Evolutionary conservation across 768 basidiomycete genomes (phyloP).

Genomic region (Arthromyces matolae): DNA sequence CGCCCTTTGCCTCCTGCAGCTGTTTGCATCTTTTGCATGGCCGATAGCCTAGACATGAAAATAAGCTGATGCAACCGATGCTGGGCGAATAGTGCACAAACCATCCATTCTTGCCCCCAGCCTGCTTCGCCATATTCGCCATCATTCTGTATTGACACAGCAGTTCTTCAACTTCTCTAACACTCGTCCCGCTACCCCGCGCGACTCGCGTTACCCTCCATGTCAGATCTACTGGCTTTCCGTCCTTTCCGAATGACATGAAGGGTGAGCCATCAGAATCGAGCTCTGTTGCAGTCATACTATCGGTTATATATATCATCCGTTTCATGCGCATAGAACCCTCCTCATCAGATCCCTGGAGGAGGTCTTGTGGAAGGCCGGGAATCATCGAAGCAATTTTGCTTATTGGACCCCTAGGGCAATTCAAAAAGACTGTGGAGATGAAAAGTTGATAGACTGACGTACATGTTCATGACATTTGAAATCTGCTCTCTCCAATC

Average conservation of each 20-base stretch:
- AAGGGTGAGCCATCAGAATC: conserved; percentile 94
- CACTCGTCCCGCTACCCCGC: conserved; percentile 88
- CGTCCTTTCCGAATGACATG: conserved; percentile 79
- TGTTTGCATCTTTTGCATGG: conserved; percentile 91
- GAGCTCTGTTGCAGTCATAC: conserved; percentile 90
- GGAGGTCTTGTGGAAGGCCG: conserved; percentile 85
- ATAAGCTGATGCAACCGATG: neutral
- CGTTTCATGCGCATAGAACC: conserved; percentile 88
- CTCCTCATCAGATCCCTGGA: conserved; percentile 93
- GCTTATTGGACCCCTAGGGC: conserved; percentile 88
- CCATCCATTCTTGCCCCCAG: conserved; percentile 97
- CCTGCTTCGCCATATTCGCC: conserved; percentile 98
- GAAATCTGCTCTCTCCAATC: conserved; percentile 98
- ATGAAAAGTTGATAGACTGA: conserved; percentile 12
- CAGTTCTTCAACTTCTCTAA: conserved; percentile 96
- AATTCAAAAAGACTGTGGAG: conserved; percentile 6
- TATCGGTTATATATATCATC: conserved; percentile 98
- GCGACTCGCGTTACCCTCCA: conserved; percentile 91
- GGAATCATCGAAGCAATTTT: conserved; percentile 99
- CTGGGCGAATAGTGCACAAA: conserved; percentile 29
- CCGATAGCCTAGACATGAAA: conserved; percentile 59
- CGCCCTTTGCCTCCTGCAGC: conserved; percentile 84
- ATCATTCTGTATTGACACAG: conserved; percentile 98
- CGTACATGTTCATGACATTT: conserved; percentile 96
- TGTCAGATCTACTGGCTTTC: conserved; percentile 82